These are phyloP conservation scores for Cyberlindnera americana DNA, from an alignment of 805 yeast genomes.

Conservation along the genomic window DNA sequence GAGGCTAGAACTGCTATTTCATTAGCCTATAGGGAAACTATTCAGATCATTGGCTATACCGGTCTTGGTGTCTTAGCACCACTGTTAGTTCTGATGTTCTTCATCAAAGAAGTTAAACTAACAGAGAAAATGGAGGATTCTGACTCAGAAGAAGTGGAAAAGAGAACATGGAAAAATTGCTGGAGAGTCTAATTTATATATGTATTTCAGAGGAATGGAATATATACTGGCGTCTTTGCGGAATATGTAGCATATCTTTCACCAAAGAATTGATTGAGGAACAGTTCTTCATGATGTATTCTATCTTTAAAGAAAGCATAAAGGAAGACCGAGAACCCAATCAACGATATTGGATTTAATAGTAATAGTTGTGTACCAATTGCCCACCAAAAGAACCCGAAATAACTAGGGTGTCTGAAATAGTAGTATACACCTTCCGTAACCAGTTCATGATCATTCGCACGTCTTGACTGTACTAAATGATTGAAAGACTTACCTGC, in stretches of 20 bases:
- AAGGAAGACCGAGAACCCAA: slow-evolving; percentile 53
- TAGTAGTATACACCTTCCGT: slow-evolving; percentile 67
- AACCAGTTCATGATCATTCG: slow-evolving; percentile 59
- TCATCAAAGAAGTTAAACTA: slow-evolving; percentile 26
- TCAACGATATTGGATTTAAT: slow-evolving; percentile 57
- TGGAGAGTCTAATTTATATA: slow-evolving; percentile 12
- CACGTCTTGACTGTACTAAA: slow-evolving; percentile 52
- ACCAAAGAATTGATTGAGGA: slow-evolving; percentile 67
- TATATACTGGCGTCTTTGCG: slow-evolving; percentile 46
- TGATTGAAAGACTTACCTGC: slow-evolving; percentile 89
- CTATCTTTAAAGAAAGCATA: slow-evolving; percentile 67
- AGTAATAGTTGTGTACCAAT: slow-evolving; percentile 75
- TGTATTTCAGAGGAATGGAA: slow-evolving; percentile 41
- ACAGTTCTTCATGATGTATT: slow-evolving; percentile 67
- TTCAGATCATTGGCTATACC: slow-evolving; percentile 30
- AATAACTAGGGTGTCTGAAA: slow-evolving; percentile 85
- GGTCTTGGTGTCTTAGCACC: slow-evolving; percentile 29
- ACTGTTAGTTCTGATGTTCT: slow-evolving; percentile 29
- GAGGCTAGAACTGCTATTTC: slow-evolving; percentile 28
- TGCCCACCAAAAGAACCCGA: slow-evolving; percentile 93
- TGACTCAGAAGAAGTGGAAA: too few species aligned
- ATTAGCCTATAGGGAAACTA: slow-evolving; percentile 30
- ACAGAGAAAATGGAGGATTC: slow-evolving; percentile 24
- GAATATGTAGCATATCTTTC: slow-evolving; percentile 55
- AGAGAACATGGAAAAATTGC: slow-evolving; percentile 21